Conservation (phyloP, 2,329 filamentous ascomycete genomes). For the Botrytis elliptica region DNA sequence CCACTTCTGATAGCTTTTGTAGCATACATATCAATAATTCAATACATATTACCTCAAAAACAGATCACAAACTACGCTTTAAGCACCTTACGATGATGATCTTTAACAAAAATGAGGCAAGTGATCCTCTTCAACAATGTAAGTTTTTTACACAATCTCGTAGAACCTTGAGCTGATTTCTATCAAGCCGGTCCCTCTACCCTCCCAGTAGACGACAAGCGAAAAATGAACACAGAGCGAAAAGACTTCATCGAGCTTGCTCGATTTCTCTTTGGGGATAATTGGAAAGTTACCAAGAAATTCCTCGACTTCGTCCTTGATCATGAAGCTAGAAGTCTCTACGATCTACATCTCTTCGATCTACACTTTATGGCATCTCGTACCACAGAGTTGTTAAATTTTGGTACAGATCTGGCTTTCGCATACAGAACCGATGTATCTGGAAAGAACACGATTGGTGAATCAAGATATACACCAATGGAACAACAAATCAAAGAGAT, state of each 20-base stretch:
- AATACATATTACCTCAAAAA: background rate
- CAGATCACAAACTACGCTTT: background rate
- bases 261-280: background rate
- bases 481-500: background rate
- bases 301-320: background rate
- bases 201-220: background rate
- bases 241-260: background rate
- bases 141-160: background rate
- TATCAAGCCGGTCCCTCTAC: rapidly evolving
- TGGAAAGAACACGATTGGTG: background rate
- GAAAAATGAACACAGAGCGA: background rate
- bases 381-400: rapidly evolving
- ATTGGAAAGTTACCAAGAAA: background rate
- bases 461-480: background rate
- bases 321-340: no score
- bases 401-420: background rate
- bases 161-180: background rate
- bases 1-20: background rate
- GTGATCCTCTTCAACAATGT: background rate
- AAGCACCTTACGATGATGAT: background rate
- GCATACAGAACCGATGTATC: background rate
- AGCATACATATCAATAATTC: background rate
- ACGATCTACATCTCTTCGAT: no score
- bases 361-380: rapidly evolving
- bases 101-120: background rate